Conservation (phyloP, 192 early-diverging fungal genomes). For the Lobosporangium transversale region DNA sequence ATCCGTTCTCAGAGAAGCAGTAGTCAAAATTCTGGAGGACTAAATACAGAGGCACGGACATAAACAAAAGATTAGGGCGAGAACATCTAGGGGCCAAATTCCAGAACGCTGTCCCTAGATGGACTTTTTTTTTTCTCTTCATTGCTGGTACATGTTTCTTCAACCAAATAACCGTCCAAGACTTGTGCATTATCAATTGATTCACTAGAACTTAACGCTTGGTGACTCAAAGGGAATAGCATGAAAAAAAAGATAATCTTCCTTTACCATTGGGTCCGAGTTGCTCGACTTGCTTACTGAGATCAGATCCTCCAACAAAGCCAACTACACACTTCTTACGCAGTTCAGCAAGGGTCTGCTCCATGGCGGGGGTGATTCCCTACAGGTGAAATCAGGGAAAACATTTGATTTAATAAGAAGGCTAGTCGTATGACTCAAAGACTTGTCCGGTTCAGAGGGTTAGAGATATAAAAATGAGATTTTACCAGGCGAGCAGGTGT, state of each 20-base stretch:
- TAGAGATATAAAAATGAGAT: neutral
- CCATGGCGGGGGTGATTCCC: constrained; percentile 83
- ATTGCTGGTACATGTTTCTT: too few relatives aligned
- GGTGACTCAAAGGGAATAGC: neutral
- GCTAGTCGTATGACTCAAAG: too few relatives aligned
- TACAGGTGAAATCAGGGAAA: constrained; percentile 37
- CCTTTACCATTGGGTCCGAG: constrained; percentile 80
- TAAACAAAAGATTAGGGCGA: too few relatives aligned
- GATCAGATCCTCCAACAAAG: constrained; percentile 96
- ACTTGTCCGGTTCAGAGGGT: too few relatives aligned
- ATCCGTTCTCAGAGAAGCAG: constrained; percentile 97
- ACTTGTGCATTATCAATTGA: constrained; percentile 20
- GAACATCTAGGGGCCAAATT: too few relatives aligned
- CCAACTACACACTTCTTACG: constrained; percentile 93
- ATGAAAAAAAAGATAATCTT: neutral
- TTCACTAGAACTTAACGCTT: neutral
- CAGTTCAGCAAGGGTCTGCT: constrained; percentile 75
- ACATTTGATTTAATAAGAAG: neutral
- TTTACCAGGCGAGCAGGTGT: constrained; percentile 93
- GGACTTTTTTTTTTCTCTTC: too few relatives aligned
- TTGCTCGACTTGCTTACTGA: constrained; percentile 96
- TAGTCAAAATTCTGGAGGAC: constrained; percentile 91
- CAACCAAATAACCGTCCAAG: neutral
- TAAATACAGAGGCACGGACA: constrained; percentile 43
- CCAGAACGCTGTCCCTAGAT: too few relatives aligned